phyloP scores from a whole-genome alignment of 495 filamentous ascomycete species.

The Annulohypoxylon nitens region DNA sequence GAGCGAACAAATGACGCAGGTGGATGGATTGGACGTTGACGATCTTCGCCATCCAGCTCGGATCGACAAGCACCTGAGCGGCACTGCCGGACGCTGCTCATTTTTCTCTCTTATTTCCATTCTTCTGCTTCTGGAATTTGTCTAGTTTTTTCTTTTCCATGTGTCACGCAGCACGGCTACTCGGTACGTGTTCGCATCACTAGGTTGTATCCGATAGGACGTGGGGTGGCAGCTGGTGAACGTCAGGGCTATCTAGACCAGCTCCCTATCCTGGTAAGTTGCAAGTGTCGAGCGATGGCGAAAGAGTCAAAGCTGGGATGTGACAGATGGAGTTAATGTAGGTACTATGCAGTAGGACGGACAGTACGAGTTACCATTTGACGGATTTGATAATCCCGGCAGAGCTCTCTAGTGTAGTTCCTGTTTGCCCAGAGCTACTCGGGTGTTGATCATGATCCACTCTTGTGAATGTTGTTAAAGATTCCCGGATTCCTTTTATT shows the following conservation, averaged over 20 bases:
- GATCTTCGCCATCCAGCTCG: conserved; percentile 16
- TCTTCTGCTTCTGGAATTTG: background rate
- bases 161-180: conserved; percentile 12
- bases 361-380: background rate
- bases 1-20: background rate
- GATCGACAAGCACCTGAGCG: conserved; percentile 23
- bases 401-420: background rate
- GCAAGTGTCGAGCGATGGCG: conserved; percentile 12
- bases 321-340: conserved; percentile 1
- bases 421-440: background rate
- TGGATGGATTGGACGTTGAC: background rate
- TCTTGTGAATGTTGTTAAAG: conserved; percentile 11
- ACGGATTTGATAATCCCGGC: conserved; percentile 30
- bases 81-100: conserved; percentile 13
- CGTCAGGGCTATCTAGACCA: conserved; percentile 34
- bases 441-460: background rate
- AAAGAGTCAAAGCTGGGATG: background rate
- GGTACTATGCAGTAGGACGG: conserved; percentile 2
- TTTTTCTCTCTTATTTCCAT: conserved; percentile 11
- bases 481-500: conserved; percentile 18
- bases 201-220: conserved; percentile 22
- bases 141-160: background rate
- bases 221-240: conserved; percentile 24
- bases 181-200: conserved; percentile 12
- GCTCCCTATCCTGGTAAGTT: conserved; percentile 44